phyloP scores from a whole-genome alignment of 108 stramenopile genomes.

The Parietichytrium sp. region DNA sequence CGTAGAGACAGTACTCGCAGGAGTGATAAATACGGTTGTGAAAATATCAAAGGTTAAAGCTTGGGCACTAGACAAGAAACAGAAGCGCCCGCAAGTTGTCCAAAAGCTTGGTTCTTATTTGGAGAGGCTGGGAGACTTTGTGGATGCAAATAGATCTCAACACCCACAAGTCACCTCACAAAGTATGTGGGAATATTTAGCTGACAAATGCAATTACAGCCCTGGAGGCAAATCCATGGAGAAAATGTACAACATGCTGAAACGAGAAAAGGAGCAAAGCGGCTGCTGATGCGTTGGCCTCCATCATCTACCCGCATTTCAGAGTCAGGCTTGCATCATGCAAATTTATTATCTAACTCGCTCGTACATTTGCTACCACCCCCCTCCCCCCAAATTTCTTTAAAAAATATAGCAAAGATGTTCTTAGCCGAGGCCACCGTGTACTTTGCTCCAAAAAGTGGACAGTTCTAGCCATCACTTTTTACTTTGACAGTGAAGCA shows the following conservation, averaged over 20 bases:
- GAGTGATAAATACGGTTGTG: background rate
- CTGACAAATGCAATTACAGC: background rate
- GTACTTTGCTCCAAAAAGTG: too few species aligned
- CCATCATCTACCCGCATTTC: too few species aligned
- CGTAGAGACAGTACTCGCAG: background rate
- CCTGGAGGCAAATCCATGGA: background rate
- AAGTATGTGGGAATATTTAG: background rate
- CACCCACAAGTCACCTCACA: background rate
- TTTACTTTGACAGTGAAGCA: too few species aligned
- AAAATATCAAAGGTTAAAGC: constrained; percentile 22
- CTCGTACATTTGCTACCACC: too few species aligned
- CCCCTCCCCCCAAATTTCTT: too few species aligned
- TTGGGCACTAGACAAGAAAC: background rate
- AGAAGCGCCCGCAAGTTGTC: background rate
- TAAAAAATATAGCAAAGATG: background rate
- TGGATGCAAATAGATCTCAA: background rate
- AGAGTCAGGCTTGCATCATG: too few species aligned
- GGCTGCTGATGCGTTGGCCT: too few species aligned
- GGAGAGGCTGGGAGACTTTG: background rate
- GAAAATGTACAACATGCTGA: background rate
- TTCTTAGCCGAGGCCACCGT: too few species aligned
- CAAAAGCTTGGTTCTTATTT: background rate
- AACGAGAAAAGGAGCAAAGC: background rate
- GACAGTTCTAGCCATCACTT: too few species aligned
- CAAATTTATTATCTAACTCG: too few species aligned